Percentiles rank a stretch among this genome's conserved stretches.
Evolutionary conservation across 805 yeast species (phyloP).

Genomic region (Ogataea haglerorum): DNA sequence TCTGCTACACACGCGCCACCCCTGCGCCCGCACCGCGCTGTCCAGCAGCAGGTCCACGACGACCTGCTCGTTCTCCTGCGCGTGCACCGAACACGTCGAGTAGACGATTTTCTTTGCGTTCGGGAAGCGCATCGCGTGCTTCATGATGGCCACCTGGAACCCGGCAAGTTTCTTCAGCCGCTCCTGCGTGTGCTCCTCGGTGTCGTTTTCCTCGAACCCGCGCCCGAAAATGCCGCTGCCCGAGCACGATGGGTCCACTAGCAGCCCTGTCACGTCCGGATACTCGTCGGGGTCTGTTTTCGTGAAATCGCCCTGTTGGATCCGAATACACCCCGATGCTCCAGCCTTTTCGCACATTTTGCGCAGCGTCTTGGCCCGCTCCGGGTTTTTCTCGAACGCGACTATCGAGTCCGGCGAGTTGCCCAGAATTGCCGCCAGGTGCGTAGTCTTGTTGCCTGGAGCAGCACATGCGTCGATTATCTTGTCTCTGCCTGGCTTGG

Average conservation of each 20-base stretch:
- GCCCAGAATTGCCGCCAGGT: slow-evolving; percentile 64
- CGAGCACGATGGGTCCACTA: slow-evolving; percentile 96
- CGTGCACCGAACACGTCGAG: slow-evolving; percentile 93
- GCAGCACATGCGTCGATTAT: slow-evolving; percentile 96
- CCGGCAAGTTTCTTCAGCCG: slow-evolving; percentile 72
- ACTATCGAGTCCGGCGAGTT: slow-evolving; percentile 45
- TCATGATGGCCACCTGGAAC: slow-evolving; percentile 84
- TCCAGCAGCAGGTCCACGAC: slow-evolving; percentile 76
- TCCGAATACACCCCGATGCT: slow-evolving; percentile 41
- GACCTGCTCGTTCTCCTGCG: slow-evolving; percentile 91
- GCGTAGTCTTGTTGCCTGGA: slow-evolving; percentile 97
- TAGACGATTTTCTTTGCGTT: slow-evolving; percentile 75
- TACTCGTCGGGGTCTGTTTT: slow-evolving; percentile 54
- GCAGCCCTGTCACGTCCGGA: slow-evolving; percentile 66
- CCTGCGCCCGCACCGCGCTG: slow-evolving; percentile 53
- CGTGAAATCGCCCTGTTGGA: slow-evolving; percentile 60
- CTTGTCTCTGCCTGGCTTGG: slow-evolving; percentile 48
- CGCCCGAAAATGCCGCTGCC: slow-evolving; percentile 98
- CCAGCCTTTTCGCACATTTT: slow-evolving; percentile 83
- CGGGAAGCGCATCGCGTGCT: slow-evolving; percentile 85
- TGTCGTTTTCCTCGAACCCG: slow-evolving; percentile 58
- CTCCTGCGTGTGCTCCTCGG: slow-evolving; percentile 39
- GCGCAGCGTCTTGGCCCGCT: slow-evolving; percentile 63
- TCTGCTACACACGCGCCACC: slow-evolving; percentile 70
- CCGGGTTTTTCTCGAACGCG: slow-evolving; percentile 86